Base-by-base conservation (phyloP, 176 grass and related monocot species). In the Cenchrus purpureus region DNA sequence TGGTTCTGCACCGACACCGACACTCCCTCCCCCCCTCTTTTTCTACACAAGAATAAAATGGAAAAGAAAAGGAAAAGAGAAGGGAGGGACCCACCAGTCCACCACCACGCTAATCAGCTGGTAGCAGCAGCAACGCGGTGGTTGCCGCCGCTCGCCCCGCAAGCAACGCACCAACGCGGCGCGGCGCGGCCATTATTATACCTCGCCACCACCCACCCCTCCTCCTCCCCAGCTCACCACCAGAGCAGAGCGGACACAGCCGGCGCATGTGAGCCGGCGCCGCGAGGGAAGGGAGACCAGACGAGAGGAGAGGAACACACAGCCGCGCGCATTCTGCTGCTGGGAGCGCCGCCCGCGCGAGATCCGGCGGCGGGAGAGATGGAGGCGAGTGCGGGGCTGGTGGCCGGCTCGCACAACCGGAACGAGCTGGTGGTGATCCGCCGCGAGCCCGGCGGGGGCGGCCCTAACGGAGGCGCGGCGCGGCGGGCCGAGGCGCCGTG, bases 361-460 rank as follows among this genome's bases (percentile, higher is more conserved):
- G 78, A 76, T 82, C 69, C 77, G 19, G 57, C 34, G 45, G 7
- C 13, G 12, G 45, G 7, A 11, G 43, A 4, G 68, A 90, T 90
- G 91, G 91, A 93, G 88, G 91, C 91, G 68, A 88, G 91, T 54
- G 88, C 88, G 66, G 91, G 91, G 34, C 73, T 93, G 37, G 91
- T 93, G 60, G 91, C 91, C 25, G 91, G 91, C 8, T 93, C 91
- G 62, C 91, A 93, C 82, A 93, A 93, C 83, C 74, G 91, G 32
- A 93, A 93, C 74, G 91, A 93, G 91, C 88, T 93, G 67, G 91
- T 93, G 65, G 88, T 93, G 53, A 93, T 93, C 82, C 88, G 88
- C 3, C 86, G 91, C 68, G 88, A 93, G 3, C 48, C 83, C 3
- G 84, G 80, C 3, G 90, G 90, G 3, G 73, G 65, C n/a, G 62